Percentiles rank a stretch among this genome's conserved stretches.
These are phyloP conservation scores for Sclerotinia borealis DNA, from an alignment of 2,329 filamentous ascomycete species.

Conservation along the genomic window DNA sequence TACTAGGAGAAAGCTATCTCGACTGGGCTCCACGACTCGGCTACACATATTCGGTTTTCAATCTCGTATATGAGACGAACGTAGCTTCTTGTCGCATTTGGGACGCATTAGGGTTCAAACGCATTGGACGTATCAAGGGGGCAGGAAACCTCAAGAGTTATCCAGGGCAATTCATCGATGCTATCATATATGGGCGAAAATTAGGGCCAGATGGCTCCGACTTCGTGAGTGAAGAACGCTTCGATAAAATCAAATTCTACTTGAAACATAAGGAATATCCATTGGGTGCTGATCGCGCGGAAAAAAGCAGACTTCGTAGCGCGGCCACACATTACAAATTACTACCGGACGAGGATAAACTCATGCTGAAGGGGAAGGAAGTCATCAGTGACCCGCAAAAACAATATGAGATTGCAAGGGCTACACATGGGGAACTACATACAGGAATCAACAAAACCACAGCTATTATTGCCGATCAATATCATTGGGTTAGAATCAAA, in stretches of 20 bases:
- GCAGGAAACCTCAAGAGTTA: slow-evolving; percentile 47
- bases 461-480: slow-evolving; percentile 84
- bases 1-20: slow-evolving; percentile 52
- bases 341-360: slow-evolving; percentile 52
- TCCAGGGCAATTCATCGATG: slow-evolving; percentile 48
- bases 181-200: slow-evolving; percentile 58
- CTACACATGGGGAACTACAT: slow-evolving; percentile 69
- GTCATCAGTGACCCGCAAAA: slow-evolving; percentile 84
- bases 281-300: slow-evolving; percentile 83
- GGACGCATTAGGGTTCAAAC: slow-evolving; percentile 68
- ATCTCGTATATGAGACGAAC: slow-evolving; percentile 70
- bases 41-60: slow-evolving; percentile 70
- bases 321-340: slow-evolving; percentile 95
- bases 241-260: slow-evolving; percentile 98
- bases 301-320: slow-evolving; percentile 89
- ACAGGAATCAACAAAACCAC: slow-evolving; percentile 98
- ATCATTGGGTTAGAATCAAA: slow-evolving; percentile 97
- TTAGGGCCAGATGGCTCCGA: slow-evolving; percentile 60
- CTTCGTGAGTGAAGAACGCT: slow-evolving; percentile 87
- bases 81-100: slow-evolving; percentile 66
- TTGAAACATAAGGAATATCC: slow-evolving; percentile 93
- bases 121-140: slow-evolving; percentile 59
- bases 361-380: slow-evolving; percentile 98
- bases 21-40: slow-evolving; percentile 54
- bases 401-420: slow-evolving; percentile 83